A percentile compares a stretch with the other conserved stretches of the same genome.
Conservation (phyloP, 2,329 filamentous ascomycete genomes). For the Chaetomiaceae sp. region DNA sequence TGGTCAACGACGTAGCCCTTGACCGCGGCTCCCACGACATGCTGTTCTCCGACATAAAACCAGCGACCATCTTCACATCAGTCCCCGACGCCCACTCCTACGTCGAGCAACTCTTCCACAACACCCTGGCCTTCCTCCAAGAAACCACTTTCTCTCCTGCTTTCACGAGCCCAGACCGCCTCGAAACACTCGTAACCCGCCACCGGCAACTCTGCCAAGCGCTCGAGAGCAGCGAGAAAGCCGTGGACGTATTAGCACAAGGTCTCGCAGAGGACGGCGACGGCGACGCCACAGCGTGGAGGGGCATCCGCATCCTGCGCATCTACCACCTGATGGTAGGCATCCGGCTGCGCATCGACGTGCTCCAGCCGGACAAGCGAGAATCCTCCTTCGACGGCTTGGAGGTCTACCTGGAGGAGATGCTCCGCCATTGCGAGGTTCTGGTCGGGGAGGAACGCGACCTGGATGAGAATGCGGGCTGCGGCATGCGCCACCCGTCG, state of each 20-base stretch:
- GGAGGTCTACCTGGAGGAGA: conserved; percentile 14
- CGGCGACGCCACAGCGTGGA: background rate
- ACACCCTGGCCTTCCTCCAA: conserved; percentile 17
- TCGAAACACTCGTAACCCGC: conserved; percentile 3
- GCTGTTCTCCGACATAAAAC: conserved; percentile 6
- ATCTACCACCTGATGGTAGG: conserved; percentile 13
- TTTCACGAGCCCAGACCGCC: background rate
- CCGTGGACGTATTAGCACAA: conserved; percentile 10
- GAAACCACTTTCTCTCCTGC: background rate
- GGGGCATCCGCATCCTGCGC: conserved; percentile 9
- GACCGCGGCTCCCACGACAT: background rate
- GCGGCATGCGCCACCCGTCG: background rate
- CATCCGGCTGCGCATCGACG: conserved; percentile 15
- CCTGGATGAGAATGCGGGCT: background rate
- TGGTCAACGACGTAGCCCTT: conserved; percentile 12
- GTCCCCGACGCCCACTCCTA: conserved; percentile 16
- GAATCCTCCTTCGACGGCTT: conserved; percentile 15
- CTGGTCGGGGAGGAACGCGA: background rate
- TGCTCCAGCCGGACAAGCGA: conserved; percentile 14
- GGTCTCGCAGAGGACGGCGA: background rate
- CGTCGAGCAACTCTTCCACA: conserved; percentile 15
- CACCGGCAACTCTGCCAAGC: conserved; percentile 14
- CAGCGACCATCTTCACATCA: conserved; percentile 16
- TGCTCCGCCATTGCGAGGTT: conserved; percentile 14
- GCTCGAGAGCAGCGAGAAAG: conserved; percentile 16